Evolutionary conservation across 2,329 filamentous ascomycete species (phyloP).

Genomic region (Diaporthe sp.): DNA sequence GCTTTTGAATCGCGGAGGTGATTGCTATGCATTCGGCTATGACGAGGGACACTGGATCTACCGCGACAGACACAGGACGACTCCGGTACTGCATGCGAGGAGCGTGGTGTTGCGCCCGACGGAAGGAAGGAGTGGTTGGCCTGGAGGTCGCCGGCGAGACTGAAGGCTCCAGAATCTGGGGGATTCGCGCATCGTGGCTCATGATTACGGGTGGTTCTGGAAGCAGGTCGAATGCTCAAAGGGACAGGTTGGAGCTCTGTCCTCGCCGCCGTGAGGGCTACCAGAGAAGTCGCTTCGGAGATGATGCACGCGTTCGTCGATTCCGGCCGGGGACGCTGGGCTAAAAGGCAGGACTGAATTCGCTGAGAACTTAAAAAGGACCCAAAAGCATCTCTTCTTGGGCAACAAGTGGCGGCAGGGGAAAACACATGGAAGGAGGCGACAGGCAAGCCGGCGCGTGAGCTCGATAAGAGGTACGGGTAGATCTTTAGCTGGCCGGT

Average conservation of each 20-base stretch:
- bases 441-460: constrained; percentile 16
- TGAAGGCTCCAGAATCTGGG: constrained; percentile 46
- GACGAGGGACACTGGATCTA: constrained; percentile 92
- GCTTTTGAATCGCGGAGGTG: constrained; percentile 97
- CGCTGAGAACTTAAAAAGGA: constrained; percentile 1
- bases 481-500: constrained; percentile 23
- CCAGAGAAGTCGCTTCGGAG: constrained; percentile 22
- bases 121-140: constrained; percentile 47
- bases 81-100: constrained; percentile 71
- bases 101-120: constrained; percentile 46
- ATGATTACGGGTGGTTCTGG: constrained; percentile 37
- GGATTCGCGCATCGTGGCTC: constrained; percentile 45
- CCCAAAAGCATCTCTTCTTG: constrained; percentile 17
- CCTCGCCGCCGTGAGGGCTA: neutral
- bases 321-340: constrained; percentile 14
- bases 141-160: constrained; percentile 44
- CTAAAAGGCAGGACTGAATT: constrained; percentile 4
- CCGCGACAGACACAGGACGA: constrained; percentile 81
- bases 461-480: constrained; percentile 29
- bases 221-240: neutral
- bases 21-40: constrained; percentile 99
- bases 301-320: constrained; percentile 28
- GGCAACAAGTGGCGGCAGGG: constrained; percentile 4
- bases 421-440: constrained; percentile 5
- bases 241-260: constrained; percentile 22